phyloP scores from a whole-genome alignment of 306 rosid species.

The Hylodesmum podocarpum region DNA sequence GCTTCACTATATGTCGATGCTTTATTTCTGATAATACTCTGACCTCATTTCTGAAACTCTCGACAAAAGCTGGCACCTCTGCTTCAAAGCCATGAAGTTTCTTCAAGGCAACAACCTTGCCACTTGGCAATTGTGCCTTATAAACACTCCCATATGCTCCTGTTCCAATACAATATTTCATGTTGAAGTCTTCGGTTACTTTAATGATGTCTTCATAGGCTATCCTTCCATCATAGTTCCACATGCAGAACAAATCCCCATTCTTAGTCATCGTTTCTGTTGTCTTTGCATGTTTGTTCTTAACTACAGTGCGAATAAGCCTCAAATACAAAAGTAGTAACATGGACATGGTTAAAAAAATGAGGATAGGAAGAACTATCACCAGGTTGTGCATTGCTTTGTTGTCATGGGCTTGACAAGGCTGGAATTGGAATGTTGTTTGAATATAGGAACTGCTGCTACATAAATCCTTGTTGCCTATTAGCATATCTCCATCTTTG shows the following conservation, averaged over 20 bases:
- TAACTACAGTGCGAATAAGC: not conserved
- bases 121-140: not conserved
- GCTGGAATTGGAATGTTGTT: not conserved
- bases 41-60: slow-evolving; percentile 25
- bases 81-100: slow-evolving; percentile 27
- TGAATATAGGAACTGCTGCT: not conserved
- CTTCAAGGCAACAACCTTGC: slow-evolving; percentile 15
- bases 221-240: slow-evolving; percentile 6
- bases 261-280: not conserved
- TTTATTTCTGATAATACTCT: not conserved
- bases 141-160: slow-evolving; percentile 30
- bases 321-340: not conserved
- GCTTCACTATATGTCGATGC: slow-evolving; percentile 3
- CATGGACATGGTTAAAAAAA: not conserved
- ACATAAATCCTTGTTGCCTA: not conserved
- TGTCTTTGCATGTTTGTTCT: not conserved
- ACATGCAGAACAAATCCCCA: slow-evolving; percentile 6
- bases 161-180: slow-evolving; percentile 16
- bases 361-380: not conserved
- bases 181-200: slow-evolving; percentile 3
- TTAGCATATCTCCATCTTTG: too few species aligned
- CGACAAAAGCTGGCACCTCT: not conserved
- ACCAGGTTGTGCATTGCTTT: not conserved
- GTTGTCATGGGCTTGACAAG: not conserved
- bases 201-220: slow-evolving; percentile 14